phyloP scores from a whole-genome alignment of 2,329 filamentous ascomycete species.

The Trichoderma sp. region DNA sequence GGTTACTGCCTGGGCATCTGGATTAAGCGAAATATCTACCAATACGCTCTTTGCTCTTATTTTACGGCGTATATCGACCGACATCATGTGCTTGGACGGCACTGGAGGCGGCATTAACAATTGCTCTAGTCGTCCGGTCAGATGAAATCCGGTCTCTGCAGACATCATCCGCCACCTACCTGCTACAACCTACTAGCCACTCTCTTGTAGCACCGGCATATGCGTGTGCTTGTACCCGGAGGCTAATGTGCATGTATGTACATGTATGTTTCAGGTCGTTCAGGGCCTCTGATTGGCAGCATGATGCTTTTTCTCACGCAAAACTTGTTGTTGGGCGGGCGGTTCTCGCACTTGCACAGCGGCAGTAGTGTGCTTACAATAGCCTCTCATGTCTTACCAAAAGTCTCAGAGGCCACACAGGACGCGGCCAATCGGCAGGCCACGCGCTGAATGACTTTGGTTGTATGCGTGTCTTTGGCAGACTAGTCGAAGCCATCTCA shows the following conservation, averaged over 20 bases:
- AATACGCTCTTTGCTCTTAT: background rate
- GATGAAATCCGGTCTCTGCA: background rate
- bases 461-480: background rate
- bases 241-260: background rate
- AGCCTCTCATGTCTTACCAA: background rate
- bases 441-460: background rate
- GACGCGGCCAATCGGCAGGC: constrained; percentile 5
- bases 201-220: background rate
- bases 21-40: background rate
- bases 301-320: background rate
- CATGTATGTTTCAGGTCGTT: background rate
- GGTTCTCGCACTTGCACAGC: background rate
- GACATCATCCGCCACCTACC: background rate
- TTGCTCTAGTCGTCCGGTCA: background rate
- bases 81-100: background rate
- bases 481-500: background rate
- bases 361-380: background rate
- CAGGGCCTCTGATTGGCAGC: background rate
- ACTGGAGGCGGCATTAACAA: background rate
- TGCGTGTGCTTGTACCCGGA: background rate
- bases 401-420: background rate
- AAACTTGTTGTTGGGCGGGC: background rate
- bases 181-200: background rate
- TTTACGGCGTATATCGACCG: background rate
- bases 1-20: background rate